Evolutionary conservation across 2,329 filamentous ascomycete genomes (phyloP).

Genomic region (Calonectria ilicicola): DNA sequence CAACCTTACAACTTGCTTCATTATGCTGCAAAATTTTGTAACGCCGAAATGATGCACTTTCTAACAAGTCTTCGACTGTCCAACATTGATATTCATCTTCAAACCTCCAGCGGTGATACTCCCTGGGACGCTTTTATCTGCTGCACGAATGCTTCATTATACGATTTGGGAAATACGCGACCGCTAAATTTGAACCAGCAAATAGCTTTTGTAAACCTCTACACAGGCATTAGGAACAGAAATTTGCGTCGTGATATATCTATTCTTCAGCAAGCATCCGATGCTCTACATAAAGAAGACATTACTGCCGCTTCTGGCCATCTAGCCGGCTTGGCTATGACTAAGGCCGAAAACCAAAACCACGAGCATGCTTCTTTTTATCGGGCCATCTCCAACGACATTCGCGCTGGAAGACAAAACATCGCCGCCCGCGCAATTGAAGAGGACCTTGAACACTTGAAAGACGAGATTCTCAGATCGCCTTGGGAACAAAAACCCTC

Average conservation of each 20-base stretch:
- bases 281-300: background rate
- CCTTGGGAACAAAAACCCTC: background rate
- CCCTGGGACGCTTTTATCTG: background rate
- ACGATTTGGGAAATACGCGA: rapidly evolving
- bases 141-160: background rate
- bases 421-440: background rate
- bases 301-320: background rate
- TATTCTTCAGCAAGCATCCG: background rate
- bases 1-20: background rate
- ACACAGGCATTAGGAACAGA: background rate
- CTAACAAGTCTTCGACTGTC: background rate
- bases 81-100: background rate
- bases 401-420: background rate
- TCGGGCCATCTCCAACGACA: background rate
- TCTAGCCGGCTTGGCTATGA: background rate
- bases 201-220: background rate
- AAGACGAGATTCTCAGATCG: background rate
- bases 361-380: background rate
- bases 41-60: background rate
- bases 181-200: background rate
- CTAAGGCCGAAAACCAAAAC: background rate
- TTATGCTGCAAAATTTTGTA: background rate
- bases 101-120: background rate
- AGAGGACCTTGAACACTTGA: background rate
- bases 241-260: background rate